A percentile compares a stretch with the other conserved stretches of the same genome.
Conservation (phyloP, 1,139 yeast species). For the Suhomyces yuchorum region DNA sequence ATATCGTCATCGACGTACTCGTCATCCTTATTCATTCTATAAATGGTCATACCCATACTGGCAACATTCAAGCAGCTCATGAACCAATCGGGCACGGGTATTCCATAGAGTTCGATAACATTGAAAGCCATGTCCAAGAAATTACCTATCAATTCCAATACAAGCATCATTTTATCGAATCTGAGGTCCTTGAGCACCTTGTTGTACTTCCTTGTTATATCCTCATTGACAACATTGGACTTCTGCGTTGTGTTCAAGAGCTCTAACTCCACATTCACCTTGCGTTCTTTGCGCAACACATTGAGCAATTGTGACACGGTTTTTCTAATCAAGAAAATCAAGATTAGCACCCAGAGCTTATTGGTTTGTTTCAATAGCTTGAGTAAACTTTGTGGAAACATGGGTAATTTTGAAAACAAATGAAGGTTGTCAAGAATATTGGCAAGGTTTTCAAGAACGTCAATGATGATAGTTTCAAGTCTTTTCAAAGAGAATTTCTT, state of each 20-base stretch:
- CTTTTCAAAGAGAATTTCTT: conserved; percentile 27
- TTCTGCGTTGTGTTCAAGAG: conserved; percentile 30
- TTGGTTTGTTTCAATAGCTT: conserved; percentile 46
- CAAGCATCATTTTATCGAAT: conserved; percentile 48
- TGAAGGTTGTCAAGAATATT: conserved; percentile 48
- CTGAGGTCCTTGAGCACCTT: conserved; percentile 47
- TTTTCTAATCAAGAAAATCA: conserved; percentile 46
- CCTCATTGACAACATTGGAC: conserved; percentile 28
- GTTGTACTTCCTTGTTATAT: conserved; percentile 39
- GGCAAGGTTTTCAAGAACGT: conserved; percentile 40
- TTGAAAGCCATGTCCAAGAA: conserved; percentile 46
- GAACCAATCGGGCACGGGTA: conserved; percentile 46
- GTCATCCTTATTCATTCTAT: conserved; percentile 55
- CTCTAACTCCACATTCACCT: conserved; percentile 40
- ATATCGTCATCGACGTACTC: conserved; percentile 52
- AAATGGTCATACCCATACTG: conserved; percentile 52
- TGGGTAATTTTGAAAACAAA: conserved; percentile 43
- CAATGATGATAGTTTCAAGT: conserved; percentile 34
- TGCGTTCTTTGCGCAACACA: conserved; percentile 41
- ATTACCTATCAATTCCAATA: conserved; percentile 47
- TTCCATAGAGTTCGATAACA: conserved; percentile 41
- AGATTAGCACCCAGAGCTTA: conserved; percentile 47
- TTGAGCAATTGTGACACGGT: conserved; percentile 47
- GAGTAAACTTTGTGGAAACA: conserved; percentile 41
- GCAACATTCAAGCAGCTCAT: conserved; percentile 47